Evolutionary conservation across 257 asterid species (phyloP).

Genomic region (Gentiana macrophylla): DNA sequence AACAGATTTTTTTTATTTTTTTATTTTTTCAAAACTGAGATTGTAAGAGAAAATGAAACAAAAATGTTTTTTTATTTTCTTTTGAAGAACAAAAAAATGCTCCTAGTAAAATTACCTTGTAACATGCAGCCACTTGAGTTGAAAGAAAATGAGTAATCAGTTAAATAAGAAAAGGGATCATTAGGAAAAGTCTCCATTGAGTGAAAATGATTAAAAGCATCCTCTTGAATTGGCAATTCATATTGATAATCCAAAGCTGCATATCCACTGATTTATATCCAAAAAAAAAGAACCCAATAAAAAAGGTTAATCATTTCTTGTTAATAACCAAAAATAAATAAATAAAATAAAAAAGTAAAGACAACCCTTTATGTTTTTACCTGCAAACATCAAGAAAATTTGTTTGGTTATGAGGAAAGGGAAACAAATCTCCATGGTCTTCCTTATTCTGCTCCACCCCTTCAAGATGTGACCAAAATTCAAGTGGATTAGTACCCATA

Average conservation of each 20-base stretch:
- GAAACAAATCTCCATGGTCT: slow-evolving; percentile 24
- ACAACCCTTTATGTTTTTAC: slow-evolving; percentile 8
- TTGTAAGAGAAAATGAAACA: too few species aligned
- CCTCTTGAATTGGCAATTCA: slow-evolving; percentile 18
- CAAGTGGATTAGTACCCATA: slow-evolving; percentile 22
- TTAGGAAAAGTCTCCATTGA: not conserved
- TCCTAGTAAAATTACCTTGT: slow-evolving; percentile 24
- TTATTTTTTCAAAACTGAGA: slow-evolving; percentile 3
- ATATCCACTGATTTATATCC: slow-evolving; percentile 14
- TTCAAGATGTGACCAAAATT: slow-evolving; percentile 34
- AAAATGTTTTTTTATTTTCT: too few species aligned
- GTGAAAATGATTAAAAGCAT: slow-evolving; percentile 18
- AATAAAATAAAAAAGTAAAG: not conserved
- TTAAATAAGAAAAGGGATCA: slow-evolving; percentile 23
- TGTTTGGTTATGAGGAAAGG: slow-evolving; percentile 23
- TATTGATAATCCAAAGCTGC: slow-evolving; percentile 12
- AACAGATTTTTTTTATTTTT: not conserved
- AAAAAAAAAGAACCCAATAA: not conserved
- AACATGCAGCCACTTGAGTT: slow-evolving; percentile 7
- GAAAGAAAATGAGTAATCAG: slow-evolving; percentile 6
- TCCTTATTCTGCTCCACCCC: slow-evolving; percentile 14
- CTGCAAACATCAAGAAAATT: slow-evolving; percentile 32
- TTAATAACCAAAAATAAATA: not conserved
- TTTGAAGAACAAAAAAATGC: too few species aligned
- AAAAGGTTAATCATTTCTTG: too few species aligned